These are phyloP conservation scores for Pisolithus thermaeus DNA, from an alignment of 1,284 basidiomycete genomes.

Conservation along the genomic window DNA sequence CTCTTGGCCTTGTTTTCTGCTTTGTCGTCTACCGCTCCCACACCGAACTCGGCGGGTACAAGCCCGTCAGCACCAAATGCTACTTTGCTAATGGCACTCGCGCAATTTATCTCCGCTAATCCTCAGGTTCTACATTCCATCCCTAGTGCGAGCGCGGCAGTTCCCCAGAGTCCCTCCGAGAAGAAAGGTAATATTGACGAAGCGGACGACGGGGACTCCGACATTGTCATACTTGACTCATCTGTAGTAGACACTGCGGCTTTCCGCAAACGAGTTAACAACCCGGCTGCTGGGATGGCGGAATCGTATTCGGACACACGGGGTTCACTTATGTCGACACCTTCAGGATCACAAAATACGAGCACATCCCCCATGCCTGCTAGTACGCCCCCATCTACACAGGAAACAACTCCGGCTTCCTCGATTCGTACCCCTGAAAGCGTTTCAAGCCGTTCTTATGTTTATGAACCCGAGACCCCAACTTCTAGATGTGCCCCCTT, in stretches of 20 bases:
- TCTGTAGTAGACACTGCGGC: conserved; percentile 20
- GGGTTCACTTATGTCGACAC: conserved; percentile 1
- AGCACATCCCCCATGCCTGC: conserved; percentile 14
- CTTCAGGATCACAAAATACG: conserved; percentile 1
- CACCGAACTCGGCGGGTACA: not conserved
- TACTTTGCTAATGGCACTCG: conserved; percentile 16
- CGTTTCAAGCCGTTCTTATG: not conserved
- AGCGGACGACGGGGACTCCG: conserved; percentile 19
- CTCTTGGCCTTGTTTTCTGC: conserved; percentile 15
- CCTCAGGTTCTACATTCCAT: conserved; percentile 16
- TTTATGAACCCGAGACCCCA: conserved; percentile 1
- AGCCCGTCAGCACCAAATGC: conserved; percentile 13
- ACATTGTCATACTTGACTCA: conserved; percentile 26
- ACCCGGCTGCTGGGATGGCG: not conserved
- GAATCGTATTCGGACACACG: not conserved
- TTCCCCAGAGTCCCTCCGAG: not conserved
- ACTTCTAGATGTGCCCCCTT: not conserved
- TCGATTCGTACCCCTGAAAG: conserved; percentile 9
- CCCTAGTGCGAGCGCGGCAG: not conserved
- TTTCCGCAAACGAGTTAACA: conserved; percentile 17
- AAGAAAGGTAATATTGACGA: not conserved
- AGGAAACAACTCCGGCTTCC: conserved; percentile 5
- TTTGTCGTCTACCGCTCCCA: conserved; percentile 6
- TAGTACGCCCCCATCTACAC: conserved; percentile 11
- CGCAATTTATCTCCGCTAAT: conserved; percentile 16